Evolutionary conservation across 352 stramenopile genomes (phyloP), one percentile per base, ranked within the genome.

Genomic region (Phytophthora sojae): DNA sequence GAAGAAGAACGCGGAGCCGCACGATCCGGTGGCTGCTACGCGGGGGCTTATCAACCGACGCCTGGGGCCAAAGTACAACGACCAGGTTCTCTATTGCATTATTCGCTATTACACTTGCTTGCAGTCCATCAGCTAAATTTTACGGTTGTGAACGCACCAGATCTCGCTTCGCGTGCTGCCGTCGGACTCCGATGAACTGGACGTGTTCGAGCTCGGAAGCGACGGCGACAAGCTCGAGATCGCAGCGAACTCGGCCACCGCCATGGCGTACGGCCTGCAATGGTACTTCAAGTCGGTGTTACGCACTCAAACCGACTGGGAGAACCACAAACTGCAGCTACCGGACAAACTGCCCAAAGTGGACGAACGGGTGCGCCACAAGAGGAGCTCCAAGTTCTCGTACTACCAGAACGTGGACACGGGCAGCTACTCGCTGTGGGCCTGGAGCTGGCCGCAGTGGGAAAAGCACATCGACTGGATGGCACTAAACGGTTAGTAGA

Each of bases 331-430:
- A 61, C 71, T 94, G 37, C 81, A 82, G n/a, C 64, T 92, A 4
- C 86, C 84, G 2, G 61, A 75, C 11, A 67, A 76, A 35, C 75
- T 94, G 14, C 83, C 84, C 4, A 75, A 66, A 32, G 73, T 89
- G n/a, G 49, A 77, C 1, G 55, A 58, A 19, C 44, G 54, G 15
- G 65, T 88, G 9, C 79, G 77, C n/a, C 74, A 87, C 37, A 79
- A 91, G 74, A 81, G 89, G 39, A 80, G 57, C 50, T 60, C 88
- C 63, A 90, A 91, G 64, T 96, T 91, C 64, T 88, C 86, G 37
- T 97, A 98, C 75, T 94, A 97, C 64, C 90, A 96, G 71, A 98
- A 98, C 71, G 92, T 97, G n/a, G 96, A 92, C 74, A 97, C 93
- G 1, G 88, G 91, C 47, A 96, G 89, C 68, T 98, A 98, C 77